phyloP scores from a whole-genome alignment of 176 grass and related monocot species.

The Eleusine indica region DNA sequence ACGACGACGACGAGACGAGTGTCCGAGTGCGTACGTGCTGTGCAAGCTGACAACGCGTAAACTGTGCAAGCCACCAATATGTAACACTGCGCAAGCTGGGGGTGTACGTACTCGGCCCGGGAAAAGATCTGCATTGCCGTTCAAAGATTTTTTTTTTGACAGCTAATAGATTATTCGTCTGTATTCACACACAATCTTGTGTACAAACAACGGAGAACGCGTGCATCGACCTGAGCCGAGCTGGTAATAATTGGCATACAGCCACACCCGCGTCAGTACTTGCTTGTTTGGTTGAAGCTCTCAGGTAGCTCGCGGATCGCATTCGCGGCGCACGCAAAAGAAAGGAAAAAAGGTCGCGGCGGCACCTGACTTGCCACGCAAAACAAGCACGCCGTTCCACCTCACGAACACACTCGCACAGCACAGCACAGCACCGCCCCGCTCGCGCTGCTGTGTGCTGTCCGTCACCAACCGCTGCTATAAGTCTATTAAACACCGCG shows the following conservation, averaged over 20 bases:
- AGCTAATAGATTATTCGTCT: not conserved
- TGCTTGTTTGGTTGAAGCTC: not conserved
- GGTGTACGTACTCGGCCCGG: not conserved
- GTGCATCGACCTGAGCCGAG: not conserved
- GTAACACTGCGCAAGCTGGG: not conserved
- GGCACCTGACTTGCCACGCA: conserved; percentile 28
- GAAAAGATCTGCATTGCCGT: not conserved
- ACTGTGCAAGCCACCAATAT: not conserved
- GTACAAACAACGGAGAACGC: too few relatives aligned
- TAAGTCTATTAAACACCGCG: conserved; percentile 52
- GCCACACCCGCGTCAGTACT: not conserved
- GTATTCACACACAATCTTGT: not conserved
- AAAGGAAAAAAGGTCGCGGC: conserved; percentile 1
- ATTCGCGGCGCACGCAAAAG: conserved; percentile 43
- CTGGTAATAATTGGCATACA: not conserved
- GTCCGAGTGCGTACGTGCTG: not conserved
- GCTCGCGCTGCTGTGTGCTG: not conserved
- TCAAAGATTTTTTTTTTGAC: not conserved
- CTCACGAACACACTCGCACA: not conserved
- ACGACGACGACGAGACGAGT: not conserved
- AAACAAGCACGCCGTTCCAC: conserved; percentile 1
- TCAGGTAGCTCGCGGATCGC: conserved; percentile 40
- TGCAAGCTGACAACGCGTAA: not conserved
- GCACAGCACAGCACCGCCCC: not conserved
- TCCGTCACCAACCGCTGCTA: conserved; percentile 46